Conservation (phyloP, 2,329 filamentous ascomycete species). For the Diaporthe sp. region DNA sequence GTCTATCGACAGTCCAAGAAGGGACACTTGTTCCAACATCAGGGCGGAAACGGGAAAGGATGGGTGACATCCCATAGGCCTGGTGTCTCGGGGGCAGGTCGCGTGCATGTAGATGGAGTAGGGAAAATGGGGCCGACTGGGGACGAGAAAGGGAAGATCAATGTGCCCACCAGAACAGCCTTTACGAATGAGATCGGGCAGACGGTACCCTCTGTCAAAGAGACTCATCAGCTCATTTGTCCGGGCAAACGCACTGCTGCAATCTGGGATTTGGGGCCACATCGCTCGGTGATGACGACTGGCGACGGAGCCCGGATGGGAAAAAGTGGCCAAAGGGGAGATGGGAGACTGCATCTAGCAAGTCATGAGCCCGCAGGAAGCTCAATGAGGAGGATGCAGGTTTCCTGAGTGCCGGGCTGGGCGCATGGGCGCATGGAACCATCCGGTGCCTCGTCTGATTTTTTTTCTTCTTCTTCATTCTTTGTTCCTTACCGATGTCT, state of each 20-base stretch:
- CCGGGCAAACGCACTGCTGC: conserved; percentile 46
- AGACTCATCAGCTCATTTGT: conserved; percentile 53
- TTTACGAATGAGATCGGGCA: conserved; percentile 88
- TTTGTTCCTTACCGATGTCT: conserved; percentile 63
- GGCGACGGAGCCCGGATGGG: conserved; percentile 8
- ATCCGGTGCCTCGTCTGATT: conserved; percentile 13
- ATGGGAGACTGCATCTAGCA: conserved; percentile 24
- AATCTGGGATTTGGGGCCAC: conserved; percentile 33
- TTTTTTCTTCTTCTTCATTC: background rate
- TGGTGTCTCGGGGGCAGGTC: conserved; percentile 29
- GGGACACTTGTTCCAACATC: conserved; percentile 23
- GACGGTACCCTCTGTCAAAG: conserved; percentile 77
- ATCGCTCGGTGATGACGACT: conserved; percentile 24
- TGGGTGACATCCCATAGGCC: conserved; percentile 31
- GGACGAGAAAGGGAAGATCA: conserved; percentile 38
- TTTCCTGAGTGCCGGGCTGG: conserved; percentile 18
- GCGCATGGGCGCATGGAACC: background rate
- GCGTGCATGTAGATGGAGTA: conserved; percentile 36
- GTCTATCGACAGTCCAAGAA: background rate
- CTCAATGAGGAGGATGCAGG: background rate
- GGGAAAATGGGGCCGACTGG: conserved; percentile 34
- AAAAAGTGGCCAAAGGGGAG: background rate
- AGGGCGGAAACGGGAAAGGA: conserved; percentile 8
- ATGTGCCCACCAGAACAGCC: conserved; percentile 77
- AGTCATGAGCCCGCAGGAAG: conserved; percentile 31